Evolutionary conservation across 768 basidiomycete species (phyloP).

Genomic region (Epithele typhae): DNA sequence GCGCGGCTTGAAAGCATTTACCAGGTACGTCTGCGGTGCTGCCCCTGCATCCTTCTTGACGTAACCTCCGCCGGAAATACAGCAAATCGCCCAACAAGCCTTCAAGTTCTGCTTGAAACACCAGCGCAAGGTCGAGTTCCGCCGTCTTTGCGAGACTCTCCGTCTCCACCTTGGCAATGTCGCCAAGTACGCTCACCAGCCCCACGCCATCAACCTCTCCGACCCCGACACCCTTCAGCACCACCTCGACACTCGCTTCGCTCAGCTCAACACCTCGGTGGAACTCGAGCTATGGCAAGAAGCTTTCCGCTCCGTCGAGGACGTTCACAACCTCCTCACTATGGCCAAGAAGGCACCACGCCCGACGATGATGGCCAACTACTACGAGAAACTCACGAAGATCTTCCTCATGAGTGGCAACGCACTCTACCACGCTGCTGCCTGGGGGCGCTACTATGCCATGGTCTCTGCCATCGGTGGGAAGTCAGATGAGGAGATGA

Average conservation of each 20-base stretch:
- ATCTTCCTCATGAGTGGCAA: constrained; percentile 96
- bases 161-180: constrained; percentile 93
- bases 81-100: constrained; percentile 96
- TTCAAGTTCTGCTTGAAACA: constrained; percentile 96
- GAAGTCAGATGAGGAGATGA: constrained; percentile 72
- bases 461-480: constrained; percentile 69
- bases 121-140: constrained; percentile 94
- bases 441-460: constrained; percentile 85
- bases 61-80: constrained; percentile 1
- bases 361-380: constrained; percentile 96
- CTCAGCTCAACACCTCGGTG: constrained; percentile 93
- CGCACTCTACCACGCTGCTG: constrained; percentile 93
- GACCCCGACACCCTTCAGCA: constrained; percentile 94
- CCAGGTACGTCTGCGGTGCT: constrained; percentile 52
- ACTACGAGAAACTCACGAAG: constrained; percentile 96
- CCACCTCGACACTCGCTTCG: constrained; percentile 95
- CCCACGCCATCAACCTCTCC: constrained; percentile 91
- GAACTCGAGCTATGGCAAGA: constrained; percentile 99
- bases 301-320: constrained; percentile 96
- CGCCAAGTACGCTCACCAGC: constrained; percentile 91
- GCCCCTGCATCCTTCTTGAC: neutral
- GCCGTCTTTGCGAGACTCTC: constrained; percentile 92
- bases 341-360: constrained; percentile 92
- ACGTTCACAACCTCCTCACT: constrained; percentile 92
- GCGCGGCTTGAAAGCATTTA: constrained; percentile 89